Evolutionary conservation across 352 stramenopile species (phyloP).

Genomic region (Pythium guiyangense): DNA sequence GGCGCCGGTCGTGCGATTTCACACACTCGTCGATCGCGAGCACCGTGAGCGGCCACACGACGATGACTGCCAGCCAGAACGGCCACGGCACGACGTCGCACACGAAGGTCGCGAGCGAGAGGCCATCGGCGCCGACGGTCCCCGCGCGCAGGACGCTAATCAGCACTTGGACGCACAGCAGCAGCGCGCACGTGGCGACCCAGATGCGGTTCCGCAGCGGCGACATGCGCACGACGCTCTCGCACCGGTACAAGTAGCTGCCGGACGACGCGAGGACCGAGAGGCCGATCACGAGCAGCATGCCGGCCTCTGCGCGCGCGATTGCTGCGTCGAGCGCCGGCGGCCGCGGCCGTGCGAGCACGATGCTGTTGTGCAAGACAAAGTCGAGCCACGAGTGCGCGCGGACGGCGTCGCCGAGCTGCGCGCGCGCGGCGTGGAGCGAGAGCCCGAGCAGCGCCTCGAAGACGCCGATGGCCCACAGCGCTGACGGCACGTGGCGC

Average conservation of each 20-base stretch:
- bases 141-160: slow-evolving; percentile 40
- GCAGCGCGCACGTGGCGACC: slow-evolving; percentile 26
- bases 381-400: slow-evolving; percentile 63
- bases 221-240: slow-evolving; percentile 64
- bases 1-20: slow-evolving; percentile 71
- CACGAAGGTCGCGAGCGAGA: slow-evolving; percentile 45
- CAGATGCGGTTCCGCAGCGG: slow-evolving; percentile 74
- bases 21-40: slow-evolving; percentile 59
- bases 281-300: slow-evolving; percentile 65
- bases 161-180: slow-evolving; percentile 47
- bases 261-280: slow-evolving; percentile 67
- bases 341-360: slow-evolving; percentile 46
- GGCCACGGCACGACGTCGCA: slow-evolving; percentile 46
- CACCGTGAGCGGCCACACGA: slow-evolving; percentile 60
- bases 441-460: slow-evolving; percentile 70
- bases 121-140: slow-evolving; percentile 40
- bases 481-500: slow-evolving; percentile 58
- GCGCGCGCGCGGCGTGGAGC: slow-evolving; percentile 27
- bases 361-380: slow-evolving; percentile 38
- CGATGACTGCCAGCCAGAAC: slow-evolving; percentile 44
- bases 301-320: slow-evolving; percentile 67
- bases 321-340: slow-evolving; percentile 43
- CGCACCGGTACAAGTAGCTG: slow-evolving; percentile 71
- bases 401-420: slow-evolving; percentile 18
- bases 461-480: slow-evolving; percentile 59